Base-by-base conservation (phyloP, 1,284 basidiomycete genomes). In the Rhodotorula sp. region DNA sequence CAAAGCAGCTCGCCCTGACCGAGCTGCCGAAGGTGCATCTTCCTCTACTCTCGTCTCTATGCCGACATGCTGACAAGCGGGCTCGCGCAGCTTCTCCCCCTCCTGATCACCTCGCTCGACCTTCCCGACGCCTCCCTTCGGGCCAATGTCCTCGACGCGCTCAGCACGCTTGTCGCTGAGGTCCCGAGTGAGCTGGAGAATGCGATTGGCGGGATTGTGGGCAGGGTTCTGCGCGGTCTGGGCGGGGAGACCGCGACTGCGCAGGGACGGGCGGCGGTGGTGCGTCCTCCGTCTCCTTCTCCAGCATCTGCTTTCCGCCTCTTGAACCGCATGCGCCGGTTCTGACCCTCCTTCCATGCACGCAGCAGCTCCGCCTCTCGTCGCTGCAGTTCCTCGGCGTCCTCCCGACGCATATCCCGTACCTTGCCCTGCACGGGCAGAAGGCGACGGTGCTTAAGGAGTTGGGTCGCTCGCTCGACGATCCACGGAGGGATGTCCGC, bases 91-190 rank as follows among this genome's bases (percentile, higher is more conserved):
- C 86, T 98, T 25, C 87, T 97, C 75, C 94, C 96, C 0, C 84
- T 98, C 27, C 86, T 99, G 1, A 84, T 99, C 59, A 91, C 91
- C 32, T 90, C 92, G 3, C 86, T 99, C 13, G 87, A 90, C 51
- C 83, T 97, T 2, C 87, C 88, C 2, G 90, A 94, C 80, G 81
- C 87, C 9, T 85, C 87, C 34, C 88, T 95, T 69, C 87, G 92
- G 29, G 85, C 86, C 4, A 89, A 90, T 81, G 90, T 94, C 48
- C 91, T 97, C 61, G 87, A 90, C 65, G 91, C 90, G 2, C 84
- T 99, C 44, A 85, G 88, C 6, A 85, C 88, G 1, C 88, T 93
- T 29, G 87, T 91, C 7, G 86, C 87, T 74, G 86, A 87, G 13
- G 80, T 80, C 54, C 81, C 81, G 59, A 85, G 76, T 84, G 70